Evolutionary conservation across 495 filamentous ascomycete species (phyloP).

Genomic region (Trichocladium antarcticum): DNA sequence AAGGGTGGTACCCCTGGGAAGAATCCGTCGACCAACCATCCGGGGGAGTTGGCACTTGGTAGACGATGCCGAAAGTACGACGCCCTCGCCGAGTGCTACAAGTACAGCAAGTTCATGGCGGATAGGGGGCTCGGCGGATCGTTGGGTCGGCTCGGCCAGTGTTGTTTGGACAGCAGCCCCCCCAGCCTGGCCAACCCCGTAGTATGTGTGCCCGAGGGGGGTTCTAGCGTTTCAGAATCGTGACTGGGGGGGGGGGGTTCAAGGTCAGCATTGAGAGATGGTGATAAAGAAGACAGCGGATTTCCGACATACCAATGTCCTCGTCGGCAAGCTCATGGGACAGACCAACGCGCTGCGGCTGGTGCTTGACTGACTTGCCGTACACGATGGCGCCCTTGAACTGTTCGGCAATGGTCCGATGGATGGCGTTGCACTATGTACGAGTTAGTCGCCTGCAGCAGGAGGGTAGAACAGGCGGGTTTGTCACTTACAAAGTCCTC

Average conservation of each 20-base stretch:
- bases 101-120: too few relatives aligned
- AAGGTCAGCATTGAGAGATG: conserved; percentile 19
- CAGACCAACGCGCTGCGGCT: conserved; percentile 90
- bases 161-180: not conserved
- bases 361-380: conserved; percentile 95
- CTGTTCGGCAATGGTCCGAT: conserved; percentile 89
- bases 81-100: too few relatives aligned
- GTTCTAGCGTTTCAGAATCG: conserved; percentile 86
- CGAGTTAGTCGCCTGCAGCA: conserved; percentile 9
- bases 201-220: not conserved
- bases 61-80: too few relatives aligned
- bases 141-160: not conserved
- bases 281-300: not conserved
- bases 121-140: conserved; percentile 3
- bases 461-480: too few relatives aligned
- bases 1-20: too few relatives aligned
- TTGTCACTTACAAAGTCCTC: conserved; percentile 81
- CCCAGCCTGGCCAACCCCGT: not conserved
- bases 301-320: conserved; percentile 80
- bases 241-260: conserved; percentile 45
- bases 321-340: conserved; percentile 88
- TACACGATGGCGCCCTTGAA: conserved; percentile 95
- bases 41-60: too few relatives aligned
- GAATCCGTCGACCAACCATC: too few relatives aligned
- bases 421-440: conserved; percentile 83